Evolutionary conservation across 306 rosid genomes (phyloP).

Genomic region (Quercus agrifolia): DNA sequence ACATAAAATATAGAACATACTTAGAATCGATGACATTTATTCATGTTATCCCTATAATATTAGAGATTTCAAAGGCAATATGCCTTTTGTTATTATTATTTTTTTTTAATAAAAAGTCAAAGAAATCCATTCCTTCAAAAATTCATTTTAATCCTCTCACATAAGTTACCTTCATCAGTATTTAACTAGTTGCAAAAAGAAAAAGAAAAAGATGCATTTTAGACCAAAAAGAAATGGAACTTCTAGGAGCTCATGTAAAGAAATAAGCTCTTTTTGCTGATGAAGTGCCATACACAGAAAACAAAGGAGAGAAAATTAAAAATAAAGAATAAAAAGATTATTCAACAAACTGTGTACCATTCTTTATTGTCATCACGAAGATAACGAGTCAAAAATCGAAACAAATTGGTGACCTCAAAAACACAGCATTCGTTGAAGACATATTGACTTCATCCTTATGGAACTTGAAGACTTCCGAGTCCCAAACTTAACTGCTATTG

Average conservation of each 20-base stretch:
- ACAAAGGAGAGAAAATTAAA: neutral
- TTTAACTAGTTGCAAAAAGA: neutral
- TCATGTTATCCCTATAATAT: too few relatives aligned
- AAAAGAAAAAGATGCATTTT: neutral
- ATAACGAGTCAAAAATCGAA: neutral
- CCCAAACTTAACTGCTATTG: neutral
- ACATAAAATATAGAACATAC: too few relatives aligned
- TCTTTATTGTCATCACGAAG: neutral
- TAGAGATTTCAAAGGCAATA: too few relatives aligned
- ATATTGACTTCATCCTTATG: too few relatives aligned
- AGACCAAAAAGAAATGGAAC: too few relatives aligned
- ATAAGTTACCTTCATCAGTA: neutral
- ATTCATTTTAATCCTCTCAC: too few relatives aligned
- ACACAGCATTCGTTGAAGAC: too few relatives aligned
- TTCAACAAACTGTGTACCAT: neutral
- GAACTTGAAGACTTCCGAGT: too few relatives aligned
- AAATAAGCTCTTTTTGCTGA: neutral
- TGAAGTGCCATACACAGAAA: neutral
- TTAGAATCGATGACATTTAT: fast-evolving
- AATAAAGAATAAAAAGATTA: neutral
- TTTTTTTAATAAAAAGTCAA: too few relatives aligned
- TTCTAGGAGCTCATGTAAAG: too few relatives aligned
- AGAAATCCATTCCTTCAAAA: too few relatives aligned
- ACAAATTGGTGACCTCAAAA: neutral
- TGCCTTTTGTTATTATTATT: too few relatives aligned